Conservation (phyloP, 371 early-diverging fungal species). For the Parasitella parasitica region DNA sequence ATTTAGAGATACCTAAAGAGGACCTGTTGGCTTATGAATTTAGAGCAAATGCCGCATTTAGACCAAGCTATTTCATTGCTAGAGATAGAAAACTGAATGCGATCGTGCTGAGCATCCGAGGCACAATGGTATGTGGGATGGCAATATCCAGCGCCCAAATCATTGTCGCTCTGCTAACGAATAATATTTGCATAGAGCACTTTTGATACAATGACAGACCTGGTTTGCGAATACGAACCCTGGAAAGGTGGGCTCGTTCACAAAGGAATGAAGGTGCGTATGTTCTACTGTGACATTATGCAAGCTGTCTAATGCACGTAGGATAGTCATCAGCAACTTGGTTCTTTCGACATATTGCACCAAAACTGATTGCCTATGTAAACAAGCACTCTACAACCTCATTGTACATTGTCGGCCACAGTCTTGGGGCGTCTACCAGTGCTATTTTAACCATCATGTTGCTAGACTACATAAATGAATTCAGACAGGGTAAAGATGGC, state of each 20-base stretch:
- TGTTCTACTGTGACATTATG: neutral
- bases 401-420: conserved; percentile 74
- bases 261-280: conserved; percentile 66
- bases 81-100: conserved; percentile 65
- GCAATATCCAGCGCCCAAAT: no score
- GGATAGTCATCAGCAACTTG: conserved; percentile 64
- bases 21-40: conserved; percentile 77
- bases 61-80: conserved; percentile 74
- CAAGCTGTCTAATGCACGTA: neutral
- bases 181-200: conserved; percentile 50
- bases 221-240: conserved; percentile 79
- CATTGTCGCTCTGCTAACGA: no score
- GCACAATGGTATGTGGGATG: conserved; percentile 64
- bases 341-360: conserved; percentile 68
- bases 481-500: conserved; percentile 38
- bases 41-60: conserved; percentile 64
- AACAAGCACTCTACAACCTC: conserved; percentile 57
- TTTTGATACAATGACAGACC: conserved; percentile 79
- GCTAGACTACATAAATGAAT: conserved; percentile 55
- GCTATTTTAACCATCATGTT: conserved; percentile 76
- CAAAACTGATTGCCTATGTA: conserved; percentile 65
- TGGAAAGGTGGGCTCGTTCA: conserved; percentile 86
- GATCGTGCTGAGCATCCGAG: conserved; percentile 74
- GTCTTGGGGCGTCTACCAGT: conserved; percentile 75
- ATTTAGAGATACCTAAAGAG: conserved; percentile 59